Conservation (phyloP, 176 grass and related monocot species). For the Phragmites australis region DNA sequence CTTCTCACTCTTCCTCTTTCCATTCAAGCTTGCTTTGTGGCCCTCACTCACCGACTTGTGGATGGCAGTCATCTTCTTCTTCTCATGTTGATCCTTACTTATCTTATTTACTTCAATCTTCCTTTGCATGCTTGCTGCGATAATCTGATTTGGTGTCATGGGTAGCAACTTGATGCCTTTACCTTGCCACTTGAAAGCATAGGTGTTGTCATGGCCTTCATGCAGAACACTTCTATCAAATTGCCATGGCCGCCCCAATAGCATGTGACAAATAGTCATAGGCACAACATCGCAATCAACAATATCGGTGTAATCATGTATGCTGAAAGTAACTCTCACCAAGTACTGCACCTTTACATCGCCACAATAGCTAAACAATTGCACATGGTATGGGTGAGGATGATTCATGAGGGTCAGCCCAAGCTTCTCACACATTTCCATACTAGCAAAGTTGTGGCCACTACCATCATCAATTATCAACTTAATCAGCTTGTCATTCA, state of each 20-base stretch:
- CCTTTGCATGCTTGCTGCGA: not conserved
- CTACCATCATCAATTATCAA: not conserved
- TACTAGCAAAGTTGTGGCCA: not conserved
- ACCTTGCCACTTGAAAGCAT: not conserved
- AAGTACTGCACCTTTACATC: not conserved
- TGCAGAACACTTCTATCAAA: not conserved
- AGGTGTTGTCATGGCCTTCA: not conserved
- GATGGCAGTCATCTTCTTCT: not conserved
- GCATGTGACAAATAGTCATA: not conserved
- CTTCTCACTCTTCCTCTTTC: not conserved
- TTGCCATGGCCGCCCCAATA: not conserved
- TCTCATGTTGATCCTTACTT: not conserved
- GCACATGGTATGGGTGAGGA: not conserved
- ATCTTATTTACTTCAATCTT: not conserved
- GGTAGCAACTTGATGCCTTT: not conserved
- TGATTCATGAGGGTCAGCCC: not conserved
- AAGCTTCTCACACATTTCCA: constrained; percentile 10
- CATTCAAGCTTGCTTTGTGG: not conserved
- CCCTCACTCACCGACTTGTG: not conserved
- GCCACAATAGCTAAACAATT: not conserved
- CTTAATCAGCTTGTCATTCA: not conserved
- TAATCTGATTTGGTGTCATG: constrained; percentile 1
- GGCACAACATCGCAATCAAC: constrained; percentile 3
- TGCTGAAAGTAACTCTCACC: not conserved
- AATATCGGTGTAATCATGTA: not conserved